Base-by-base conservation (phyloP, 2,329 filamentous ascomycete genomes). In the Botrytis galanthina region DNA sequence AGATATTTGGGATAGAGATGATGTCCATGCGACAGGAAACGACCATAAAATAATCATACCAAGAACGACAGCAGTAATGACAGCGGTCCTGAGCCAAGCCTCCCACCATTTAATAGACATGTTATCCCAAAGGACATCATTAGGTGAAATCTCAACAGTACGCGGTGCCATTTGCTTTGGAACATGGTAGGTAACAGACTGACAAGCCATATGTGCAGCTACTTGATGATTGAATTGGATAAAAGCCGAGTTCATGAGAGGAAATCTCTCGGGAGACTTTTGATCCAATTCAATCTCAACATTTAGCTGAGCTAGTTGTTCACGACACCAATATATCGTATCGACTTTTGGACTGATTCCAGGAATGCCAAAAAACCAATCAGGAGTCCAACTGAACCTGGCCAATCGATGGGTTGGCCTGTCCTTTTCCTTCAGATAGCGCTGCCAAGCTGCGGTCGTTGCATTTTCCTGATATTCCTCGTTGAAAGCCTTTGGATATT, bases 201-300 rank as follows among this genome's bases (percentile, higher is more conserved):
- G 96, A 81, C 94, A 98, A 73, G 95, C 96, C 96, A 99, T 98
- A 80, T 99, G 96, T 0, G 96, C 96, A 9, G 95, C 95, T 2
- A 98, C 93, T 81, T 99, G 96, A 80, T 98, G 92, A 80, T 99
- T 97, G 86, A 99, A 99, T 81, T 99, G 96, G 75, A 99, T 94
- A 78, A 99, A 99, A 0, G 96, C 96, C 0, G 95, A 97, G 79
- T 93, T 97, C 94, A 98, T 97, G 64, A 95, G 84, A 0, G 95
- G 95, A 75, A 94, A 98, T 7, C 91, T 90, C 77, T 98, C 95
- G 0, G 93, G 92, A 67, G 96, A 87, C 71, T 91, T 87, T 81
- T 99, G 96, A 77, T 98, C 96, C 62, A 91, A 85, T 78, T 98
- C 95, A 71, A 99, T 98, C 81, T 98, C 95, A 70, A 95, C 80